phyloP scores from a whole-genome alignment of 164 flowering plant genomes.

The Vitis labrusca region DNA sequence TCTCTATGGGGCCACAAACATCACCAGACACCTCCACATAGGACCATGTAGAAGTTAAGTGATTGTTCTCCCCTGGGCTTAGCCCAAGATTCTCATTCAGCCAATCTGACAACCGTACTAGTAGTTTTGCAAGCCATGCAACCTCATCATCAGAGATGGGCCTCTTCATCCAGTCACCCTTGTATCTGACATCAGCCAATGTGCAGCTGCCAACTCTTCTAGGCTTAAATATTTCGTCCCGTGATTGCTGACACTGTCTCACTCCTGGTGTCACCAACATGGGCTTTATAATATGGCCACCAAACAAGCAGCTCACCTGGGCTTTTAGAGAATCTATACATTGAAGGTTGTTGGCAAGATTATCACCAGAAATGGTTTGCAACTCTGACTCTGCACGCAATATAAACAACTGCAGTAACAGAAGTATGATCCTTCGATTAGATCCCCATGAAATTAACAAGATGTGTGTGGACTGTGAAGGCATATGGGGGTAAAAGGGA shows the following conservation, averaged over 20 bases:
- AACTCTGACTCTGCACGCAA: conserved; percentile 83
- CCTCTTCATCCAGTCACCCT: conserved; percentile 90
- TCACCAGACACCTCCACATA: conserved; percentile 46
- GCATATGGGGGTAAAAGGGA: too few relatives aligned
- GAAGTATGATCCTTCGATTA: background rate
- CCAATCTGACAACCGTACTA: conserved; percentile 58
- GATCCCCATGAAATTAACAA: background rate
- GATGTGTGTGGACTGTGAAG: too few relatives aligned
- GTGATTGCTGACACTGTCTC: conserved; percentile 21
- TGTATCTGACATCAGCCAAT: conserved; percentile 49
- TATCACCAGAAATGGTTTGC: conserved; percentile 52
- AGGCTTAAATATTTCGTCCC: conserved; percentile 73
- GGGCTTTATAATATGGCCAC: conserved; percentile 31
- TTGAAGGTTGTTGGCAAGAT: conserved; percentile 43
- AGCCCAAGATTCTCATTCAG: conserved; percentile 66
- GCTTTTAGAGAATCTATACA: conserved; percentile 53
- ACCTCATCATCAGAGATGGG: conserved; percentile 75
- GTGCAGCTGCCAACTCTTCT: conserved; percentile 47
- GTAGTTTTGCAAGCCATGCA: conserved; percentile 80
- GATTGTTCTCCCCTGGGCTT: conserved; percentile 25
- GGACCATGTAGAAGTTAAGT: conserved; percentile 21
- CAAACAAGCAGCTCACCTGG: conserved; percentile 50
- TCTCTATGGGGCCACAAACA: conserved; percentile 46
- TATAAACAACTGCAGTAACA: conserved; percentile 61
- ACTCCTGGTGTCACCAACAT: conserved; percentile 21